A percentile compares a stretch with the other conserved stretches of the same genome.
phyloP scores from a whole-genome alignment of 495 filamentous ascomycete genomes.

The Aspergillus sparsus region DNA sequence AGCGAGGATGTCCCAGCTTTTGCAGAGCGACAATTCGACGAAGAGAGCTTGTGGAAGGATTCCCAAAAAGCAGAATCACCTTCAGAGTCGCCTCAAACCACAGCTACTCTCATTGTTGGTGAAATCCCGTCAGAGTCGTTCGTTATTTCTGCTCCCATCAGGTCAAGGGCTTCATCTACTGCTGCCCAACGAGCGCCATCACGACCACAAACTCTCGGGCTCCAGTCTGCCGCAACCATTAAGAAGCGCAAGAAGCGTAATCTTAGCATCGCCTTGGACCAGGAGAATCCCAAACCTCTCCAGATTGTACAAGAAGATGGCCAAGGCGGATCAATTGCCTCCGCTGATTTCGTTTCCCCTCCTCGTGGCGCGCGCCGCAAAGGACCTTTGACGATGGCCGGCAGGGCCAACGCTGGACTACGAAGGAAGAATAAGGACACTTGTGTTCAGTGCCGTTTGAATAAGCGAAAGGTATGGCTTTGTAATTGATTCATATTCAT shows the following conservation, averaged over 20 bases:
- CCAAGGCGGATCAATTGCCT: constrained; percentile 48
- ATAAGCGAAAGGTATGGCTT: constrained; percentile 48
- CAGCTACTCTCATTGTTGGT: constrained; percentile 46
- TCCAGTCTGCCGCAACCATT: constrained; percentile 40
- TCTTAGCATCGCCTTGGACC: constrained; percentile 33
- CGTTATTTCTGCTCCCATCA: constrained; percentile 30
- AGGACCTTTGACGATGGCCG: constrained; percentile 47
- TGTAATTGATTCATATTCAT: neutral
- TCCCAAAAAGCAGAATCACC: constrained; percentile 30
- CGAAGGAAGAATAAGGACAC: constrained; percentile 53
- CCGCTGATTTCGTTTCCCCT: constrained; percentile 51
- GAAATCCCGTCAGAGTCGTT: constrained; percentile 38
- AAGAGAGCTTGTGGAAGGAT: constrained; percentile 39
- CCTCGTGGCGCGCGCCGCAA: constrained; percentile 51
- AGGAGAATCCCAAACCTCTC: constrained; percentile 37
- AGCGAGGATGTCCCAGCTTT: constrained; percentile 38
- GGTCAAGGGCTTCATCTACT: constrained; percentile 31
- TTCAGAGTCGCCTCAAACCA: constrained; percentile 31
- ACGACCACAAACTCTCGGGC: constrained; percentile 36
- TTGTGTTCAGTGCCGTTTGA: constrained; percentile 50
- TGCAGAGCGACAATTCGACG: constrained; percentile 36
- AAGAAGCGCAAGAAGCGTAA: constrained; percentile 48
- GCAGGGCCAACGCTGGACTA: constrained; percentile 48
- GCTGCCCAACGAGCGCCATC: constrained; percentile 31
- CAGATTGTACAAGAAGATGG: constrained; percentile 54